Base-by-base conservation (phyloP, 352 stramenopile genomes). In the Globisporangium megalacanthum region DNA sequence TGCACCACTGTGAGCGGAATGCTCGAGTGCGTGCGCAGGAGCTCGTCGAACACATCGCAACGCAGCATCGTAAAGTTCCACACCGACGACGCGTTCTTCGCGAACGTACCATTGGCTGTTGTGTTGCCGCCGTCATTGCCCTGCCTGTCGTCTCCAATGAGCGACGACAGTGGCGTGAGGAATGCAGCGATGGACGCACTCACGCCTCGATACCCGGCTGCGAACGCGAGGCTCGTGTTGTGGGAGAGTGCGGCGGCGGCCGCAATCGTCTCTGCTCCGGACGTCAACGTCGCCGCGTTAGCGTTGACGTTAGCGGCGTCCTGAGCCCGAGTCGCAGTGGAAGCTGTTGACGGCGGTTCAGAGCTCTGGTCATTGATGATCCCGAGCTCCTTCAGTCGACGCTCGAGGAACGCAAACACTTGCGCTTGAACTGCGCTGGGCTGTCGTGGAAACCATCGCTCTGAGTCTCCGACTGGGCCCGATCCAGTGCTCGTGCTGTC, bases 21-120 rank as follows among this genome's bases (percentile, higher is more conserved):
- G 19, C 14, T 36, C 36, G 10, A 7, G 4, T 57, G 19, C 33
- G 6, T 36, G 15, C n/a, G 48, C 29, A 39, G 2, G 29, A 39
- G 39, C 53, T 52, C 45, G 17, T 56, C 49, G 37, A 57, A 46
- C 52, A 4, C 58, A 45, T 60, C 51, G 33, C 60, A 66, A 33
- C 29, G 5, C 48, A 66, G 6, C 53, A 66, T 41, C 14, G 60
- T 66, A 19, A 66, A 61, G 46, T 61, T 61, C 60, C 60, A 66
- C 20, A 66, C 20, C 33, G 50, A 36, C 15, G 42, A 58, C 25
- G 19, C 36, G 29, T 33, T 44, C 25, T 31, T 31, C n/a, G 39
- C 47, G 13, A 20, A 53, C 54, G 33, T 47, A 60, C 54, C 45
- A 48, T 0, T n/a, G 6, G 13, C 29, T 15, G 22, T 41, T 44